A percentile compares a stretch with the other conserved stretches of the same genome.
These are phyloP conservation scores for Thymus quinquecostatus DNA, from an alignment of 257 asterid species.

Conservation along the genomic window DNA sequence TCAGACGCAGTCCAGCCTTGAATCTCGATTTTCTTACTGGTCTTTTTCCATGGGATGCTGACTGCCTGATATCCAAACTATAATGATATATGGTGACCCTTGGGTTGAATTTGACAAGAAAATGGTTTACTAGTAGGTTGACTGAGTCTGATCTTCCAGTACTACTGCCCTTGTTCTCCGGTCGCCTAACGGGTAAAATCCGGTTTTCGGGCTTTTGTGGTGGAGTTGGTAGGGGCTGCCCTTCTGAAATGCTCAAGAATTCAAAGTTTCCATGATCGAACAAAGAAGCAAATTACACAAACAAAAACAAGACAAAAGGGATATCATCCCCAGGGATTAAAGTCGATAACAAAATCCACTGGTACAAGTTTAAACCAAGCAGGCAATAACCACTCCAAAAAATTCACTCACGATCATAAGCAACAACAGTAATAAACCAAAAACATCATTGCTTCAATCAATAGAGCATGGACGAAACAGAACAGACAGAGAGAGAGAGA, in stretches of 20 bases:
- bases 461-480: not conserved
- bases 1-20: constrained; percentile 42
- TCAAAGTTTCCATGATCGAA: constrained; percentile 28
- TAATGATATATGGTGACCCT: constrained; percentile 56
- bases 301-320: constrained; percentile 1
- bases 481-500: too few relatives aligned
- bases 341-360: not conserved
- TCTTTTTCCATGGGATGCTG: constrained; percentile 38
- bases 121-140: constrained; percentile 59
- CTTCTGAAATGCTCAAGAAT: constrained; percentile 25
- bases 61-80: constrained; percentile 51
- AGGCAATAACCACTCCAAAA: not conserved
- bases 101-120: constrained; percentile 57
- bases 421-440: not conserved
- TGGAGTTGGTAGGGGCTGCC: constrained; percentile 14
- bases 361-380: not conserved
- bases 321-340: too few relatives aligned
- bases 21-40: constrained; percentile 38
- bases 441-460: not conserved
- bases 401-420: constrained; percentile 6
- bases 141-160: constrained; percentile 40
- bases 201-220: constrained; percentile 16
- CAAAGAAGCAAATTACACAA: constrained; percentile 17
- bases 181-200: constrained; percentile 45
- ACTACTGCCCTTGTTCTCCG: constrained; percentile 27